These are phyloP conservation scores for Teratosphaeria pseudoeucalypti DNA, from an alignment of 2,329 filamentous ascomycete genomes.

Conservation along the genomic window DNA sequence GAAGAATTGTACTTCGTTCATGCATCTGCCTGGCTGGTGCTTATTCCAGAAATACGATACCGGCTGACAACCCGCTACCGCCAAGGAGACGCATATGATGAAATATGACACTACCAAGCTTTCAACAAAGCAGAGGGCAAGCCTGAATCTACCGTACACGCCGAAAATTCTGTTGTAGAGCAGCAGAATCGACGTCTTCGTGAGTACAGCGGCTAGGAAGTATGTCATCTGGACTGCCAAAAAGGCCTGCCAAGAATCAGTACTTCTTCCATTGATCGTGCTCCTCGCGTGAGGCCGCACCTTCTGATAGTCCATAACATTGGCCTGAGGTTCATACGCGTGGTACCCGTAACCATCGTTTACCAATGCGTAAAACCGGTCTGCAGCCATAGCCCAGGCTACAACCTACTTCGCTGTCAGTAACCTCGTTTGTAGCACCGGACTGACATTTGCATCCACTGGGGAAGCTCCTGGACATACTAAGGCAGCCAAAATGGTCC, in stretches of 20 bases:
- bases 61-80: slow-evolving; percentile 31
- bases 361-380: not conserved
- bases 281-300: not conserved
- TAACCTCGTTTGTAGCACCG: not conserved
- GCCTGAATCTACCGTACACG: slow-evolving; percentile 25
- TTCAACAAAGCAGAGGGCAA: slow-evolving; percentile 27
- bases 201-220: slow-evolving; percentile 24
- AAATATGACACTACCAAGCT: slow-evolving; percentile 28
- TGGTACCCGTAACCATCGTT: not conserved
- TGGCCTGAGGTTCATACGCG: not conserved
- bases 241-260: not conserved
- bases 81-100: slow-evolving; percentile 18
- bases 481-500: not conserved
- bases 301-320: not conserved
- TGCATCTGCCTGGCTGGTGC: slow-evolving; percentile 24
- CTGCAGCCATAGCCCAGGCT: not conserved
- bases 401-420: not conserved
- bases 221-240: not conserved
- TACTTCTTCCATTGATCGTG: not conserved
- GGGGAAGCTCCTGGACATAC: not conserved
- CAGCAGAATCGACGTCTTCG: slow-evolving; percentile 38
- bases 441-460: not conserved
- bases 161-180: slow-evolving; percentile 40
- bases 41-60: slow-evolving; percentile 33
- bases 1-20: slow-evolving; percentile 28